Base-by-base conservation (phyloP, 768 basidiomycete genomes). In the Amanita pseudoporphyria region DNA sequence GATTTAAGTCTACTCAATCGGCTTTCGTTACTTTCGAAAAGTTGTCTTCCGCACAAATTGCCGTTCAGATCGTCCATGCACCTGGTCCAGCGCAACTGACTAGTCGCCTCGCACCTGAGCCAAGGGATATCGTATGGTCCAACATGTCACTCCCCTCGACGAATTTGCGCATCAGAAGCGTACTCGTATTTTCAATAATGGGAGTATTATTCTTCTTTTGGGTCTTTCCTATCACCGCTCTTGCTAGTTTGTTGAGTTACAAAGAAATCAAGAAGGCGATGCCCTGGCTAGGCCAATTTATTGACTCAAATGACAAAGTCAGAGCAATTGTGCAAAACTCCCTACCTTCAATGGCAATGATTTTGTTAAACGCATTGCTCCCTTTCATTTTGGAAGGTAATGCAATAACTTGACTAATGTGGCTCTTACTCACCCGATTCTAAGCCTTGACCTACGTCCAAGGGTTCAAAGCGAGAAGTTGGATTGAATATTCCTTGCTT, bases 21-120 rank as follows among this genome's bases (percentile, higher is more conserved):
- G 96, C 92, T 0, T 99, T 98, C 59, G 87, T 98, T 16, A 98
- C 96, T 0, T 97, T 99, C 57, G 91, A 96, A 67, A 90, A 90
- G 60, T 89, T 94, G 81, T 87, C 89, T 1, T 85, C 84, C 57
- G 90, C 92, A 76, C 94, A 99, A 85, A 83, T 87, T 37, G 94
- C 91, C 1, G 73, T 87, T 5, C 94, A 97, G 64, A 75, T 82
- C 1, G 86, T 86, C 0, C 87, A 92, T 58, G 77, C 84, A 0
- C 74, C 86, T 0, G 74, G 74, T 46, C 84, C 84, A 13, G 74
- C 73, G 46, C 76, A 81, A 62, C 75, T 77, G 45, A 73, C 73
- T 28, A 94, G 89, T 9, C 76, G 71, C 51, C 77, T 79, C 16
- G 93, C 95, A 0, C 95, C 95, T 0, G 94, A 97, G 61, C 94